Evolutionary conservation across 2,329 filamentous ascomycete species (phyloP).

Genomic region (Penicillium hordei): DNA sequence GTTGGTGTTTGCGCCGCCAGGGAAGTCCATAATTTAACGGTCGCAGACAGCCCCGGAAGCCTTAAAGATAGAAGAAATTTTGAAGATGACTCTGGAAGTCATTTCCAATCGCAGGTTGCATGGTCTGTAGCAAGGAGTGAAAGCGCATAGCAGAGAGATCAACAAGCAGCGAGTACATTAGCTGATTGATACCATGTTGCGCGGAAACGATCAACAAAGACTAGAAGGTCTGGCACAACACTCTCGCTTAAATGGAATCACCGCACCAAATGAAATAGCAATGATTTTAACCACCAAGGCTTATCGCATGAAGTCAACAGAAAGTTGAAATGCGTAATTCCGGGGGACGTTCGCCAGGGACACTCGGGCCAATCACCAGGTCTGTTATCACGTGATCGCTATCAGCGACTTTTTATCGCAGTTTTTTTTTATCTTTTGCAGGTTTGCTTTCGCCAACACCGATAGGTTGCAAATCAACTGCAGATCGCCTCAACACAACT

Average conservation of each 20-base stretch:
- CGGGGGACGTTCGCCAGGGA: conserved; percentile 36
- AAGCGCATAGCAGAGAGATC: conserved; percentile 19
- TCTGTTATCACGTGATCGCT: conserved; percentile 34
- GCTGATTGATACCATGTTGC: conserved; percentile 14
- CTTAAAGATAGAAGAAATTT: conserved; percentile 29
- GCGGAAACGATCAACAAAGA: conserved; percentile 8
- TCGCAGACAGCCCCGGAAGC: conserved; percentile 29
- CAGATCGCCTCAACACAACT: conserved; percentile 7
- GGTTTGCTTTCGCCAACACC: conserved; percentile 1
- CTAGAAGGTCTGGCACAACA: conserved; percentile 11
- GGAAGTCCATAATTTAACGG: conserved; percentile 45
- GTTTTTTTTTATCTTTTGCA: conserved; percentile 28
- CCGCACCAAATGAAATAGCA: not conserved
- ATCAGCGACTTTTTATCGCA: conserved; percentile 27
- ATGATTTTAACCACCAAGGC: not conserved
- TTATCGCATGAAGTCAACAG: conserved; percentile 12
- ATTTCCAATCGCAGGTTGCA: conserved; percentile 33
- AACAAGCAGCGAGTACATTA: conserved; percentile 22
- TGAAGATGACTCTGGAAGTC: conserved; percentile 29
- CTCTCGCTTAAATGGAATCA: not conserved
- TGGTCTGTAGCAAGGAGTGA: conserved; percentile 22
- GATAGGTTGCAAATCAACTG: conserved; percentile 9
- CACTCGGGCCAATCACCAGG: conserved; percentile 34
- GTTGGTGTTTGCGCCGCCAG: conserved; percentile 44
- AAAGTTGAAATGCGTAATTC: conserved; percentile 23